Percentiles rank a stretch among this genome's conserved stretches.
Evolutionary conservation across 1,284 basidiomycete species (phyloP).

Genomic region (Rhodotorula sp.): DNA sequence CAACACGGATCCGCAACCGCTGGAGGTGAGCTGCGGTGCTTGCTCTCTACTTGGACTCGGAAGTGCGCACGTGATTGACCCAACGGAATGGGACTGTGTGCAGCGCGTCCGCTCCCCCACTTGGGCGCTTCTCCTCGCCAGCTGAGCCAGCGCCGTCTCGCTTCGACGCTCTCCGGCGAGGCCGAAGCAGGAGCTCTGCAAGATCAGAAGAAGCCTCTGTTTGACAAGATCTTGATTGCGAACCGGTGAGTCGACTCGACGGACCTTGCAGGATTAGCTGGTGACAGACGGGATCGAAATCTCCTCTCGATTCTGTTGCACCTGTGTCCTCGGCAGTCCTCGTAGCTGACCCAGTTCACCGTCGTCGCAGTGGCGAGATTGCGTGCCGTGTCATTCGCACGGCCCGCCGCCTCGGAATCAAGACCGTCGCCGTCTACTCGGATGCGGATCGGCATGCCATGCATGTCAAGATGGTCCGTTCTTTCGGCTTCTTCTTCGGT

Average conservation of each 20-base stretch:
- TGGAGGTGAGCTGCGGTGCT: not conserved
- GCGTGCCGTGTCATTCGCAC: slow-evolving; percentile 89
- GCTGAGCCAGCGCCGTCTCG: not conserved
- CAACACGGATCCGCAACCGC: not conserved
- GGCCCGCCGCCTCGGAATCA: slow-evolving; percentile 80
- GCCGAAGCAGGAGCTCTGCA: not conserved
- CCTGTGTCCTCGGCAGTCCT: too few species aligned
- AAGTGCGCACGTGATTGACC: too few species aligned
- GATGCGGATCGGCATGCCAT: slow-evolving; percentile 75
- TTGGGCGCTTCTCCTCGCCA: not conserved
- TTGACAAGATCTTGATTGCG: slow-evolving; percentile 76
- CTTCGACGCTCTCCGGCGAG: slow-evolving; percentile 1
- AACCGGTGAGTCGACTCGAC: slow-evolving; percentile 60
- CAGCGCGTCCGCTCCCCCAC: slow-evolving; percentile 1
- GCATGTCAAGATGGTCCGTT: slow-evolving; percentile 60
- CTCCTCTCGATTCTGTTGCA: not conserved
- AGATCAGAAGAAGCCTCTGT: slow-evolving; percentile 33
- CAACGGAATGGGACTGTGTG: not conserved
- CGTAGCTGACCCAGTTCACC: not conserved
- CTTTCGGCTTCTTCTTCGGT: not conserved
- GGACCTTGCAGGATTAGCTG: too few species aligned
- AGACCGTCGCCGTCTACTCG: slow-evolving; percentile 86
- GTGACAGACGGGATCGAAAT: not conserved
- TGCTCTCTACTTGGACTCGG: not conserved
- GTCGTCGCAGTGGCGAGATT: slow-evolving; percentile 73